These are phyloP conservation scores for Podaxis mareebaensis DNA, from an alignment of 768 basidiomycete genomes.

Conservation along the genomic window DNA sequence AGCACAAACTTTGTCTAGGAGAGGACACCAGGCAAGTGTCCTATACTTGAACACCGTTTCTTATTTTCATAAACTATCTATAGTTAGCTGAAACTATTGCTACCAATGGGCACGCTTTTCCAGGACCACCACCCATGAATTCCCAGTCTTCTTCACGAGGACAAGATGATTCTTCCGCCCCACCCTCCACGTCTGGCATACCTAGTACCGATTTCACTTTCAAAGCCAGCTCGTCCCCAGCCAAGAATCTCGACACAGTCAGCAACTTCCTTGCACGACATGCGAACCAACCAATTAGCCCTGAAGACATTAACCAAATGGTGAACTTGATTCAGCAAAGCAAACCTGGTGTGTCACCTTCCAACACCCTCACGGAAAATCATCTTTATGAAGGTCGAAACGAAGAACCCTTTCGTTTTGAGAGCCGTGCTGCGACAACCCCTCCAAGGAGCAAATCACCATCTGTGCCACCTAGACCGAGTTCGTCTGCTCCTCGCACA, in stretches of 20 bases:
- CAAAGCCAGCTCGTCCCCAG: conserved; percentile 24
- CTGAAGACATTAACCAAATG: conserved; percentile 55
- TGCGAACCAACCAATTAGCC: conserved; percentile 47
- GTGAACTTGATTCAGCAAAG: conserved; percentile 55
- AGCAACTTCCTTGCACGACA: conserved; percentile 49
- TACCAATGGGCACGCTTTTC: conserved; percentile 2
- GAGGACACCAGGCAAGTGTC: conserved; percentile 21
- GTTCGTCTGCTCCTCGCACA: conserved; percentile 43
- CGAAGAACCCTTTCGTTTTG: conserved; percentile 65
- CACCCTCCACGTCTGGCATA: background rate
- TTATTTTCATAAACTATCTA: background rate
- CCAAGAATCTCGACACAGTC: conserved; percentile 48
- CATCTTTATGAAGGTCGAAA: conserved; percentile 28
- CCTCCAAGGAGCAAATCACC: conserved; percentile 41
- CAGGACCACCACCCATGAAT: conserved; percentile 11
- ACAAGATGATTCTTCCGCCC: conserved; percentile 3
- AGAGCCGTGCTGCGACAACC: conserved; percentile 41
- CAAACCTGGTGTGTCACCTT: conserved; percentile 42
- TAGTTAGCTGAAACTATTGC: background rate
- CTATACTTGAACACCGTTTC: background rate
- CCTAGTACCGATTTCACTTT: conserved; percentile 14
- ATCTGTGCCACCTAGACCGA: conserved; percentile 23
- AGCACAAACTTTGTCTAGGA: conserved; percentile 14
- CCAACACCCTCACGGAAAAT: conserved; percentile 61
- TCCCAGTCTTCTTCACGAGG: conserved; percentile 15